Evolutionary conservation across 768 basidiomycete genomes (phyloP).

Genomic region (Tricholoma terreum): DNA sequence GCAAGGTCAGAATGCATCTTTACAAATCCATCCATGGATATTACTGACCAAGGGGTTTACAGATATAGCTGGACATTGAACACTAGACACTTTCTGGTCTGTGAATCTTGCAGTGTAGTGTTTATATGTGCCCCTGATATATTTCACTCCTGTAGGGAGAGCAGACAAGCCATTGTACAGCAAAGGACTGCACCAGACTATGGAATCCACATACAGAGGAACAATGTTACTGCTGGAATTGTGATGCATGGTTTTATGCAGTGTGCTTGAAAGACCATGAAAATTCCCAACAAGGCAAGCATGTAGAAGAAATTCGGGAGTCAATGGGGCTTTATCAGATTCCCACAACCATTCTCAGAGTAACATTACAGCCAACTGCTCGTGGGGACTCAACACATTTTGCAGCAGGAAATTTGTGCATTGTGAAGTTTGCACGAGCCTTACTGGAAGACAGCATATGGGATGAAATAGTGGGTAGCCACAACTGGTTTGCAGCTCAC

Average conservation of each 20-base stretch:
- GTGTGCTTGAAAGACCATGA: not conserved
- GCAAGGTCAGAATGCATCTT: not conserved
- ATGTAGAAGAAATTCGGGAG: not conserved
- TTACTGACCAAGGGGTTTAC: not conserved
- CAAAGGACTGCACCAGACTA: not conserved
- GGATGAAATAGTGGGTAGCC: not conserved
- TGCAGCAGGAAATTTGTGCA: not conserved
- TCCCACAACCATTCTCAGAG: not conserved
- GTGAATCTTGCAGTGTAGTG: no score
- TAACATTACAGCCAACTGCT: not conserved
- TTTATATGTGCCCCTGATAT: no score
- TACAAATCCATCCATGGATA: not conserved
- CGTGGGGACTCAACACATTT: not conserved
- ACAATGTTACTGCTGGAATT: not conserved
- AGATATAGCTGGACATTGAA: not conserved
- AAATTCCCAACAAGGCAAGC: not conserved
- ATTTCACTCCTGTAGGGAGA: not conserved
- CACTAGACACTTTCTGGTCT: not conserved
- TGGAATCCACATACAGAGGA: not conserved
- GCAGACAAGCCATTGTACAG: not conserved
- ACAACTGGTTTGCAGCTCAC: not conserved
- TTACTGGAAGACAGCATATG: not conserved
- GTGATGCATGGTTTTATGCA: no score
- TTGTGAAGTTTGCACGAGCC: not conserved
- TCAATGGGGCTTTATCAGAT: not conserved